These are phyloP conservation scores for Uronychia setigera DNA, from an alignment of 73 alveolate genomes.

Conservation along the genomic window DNA sequence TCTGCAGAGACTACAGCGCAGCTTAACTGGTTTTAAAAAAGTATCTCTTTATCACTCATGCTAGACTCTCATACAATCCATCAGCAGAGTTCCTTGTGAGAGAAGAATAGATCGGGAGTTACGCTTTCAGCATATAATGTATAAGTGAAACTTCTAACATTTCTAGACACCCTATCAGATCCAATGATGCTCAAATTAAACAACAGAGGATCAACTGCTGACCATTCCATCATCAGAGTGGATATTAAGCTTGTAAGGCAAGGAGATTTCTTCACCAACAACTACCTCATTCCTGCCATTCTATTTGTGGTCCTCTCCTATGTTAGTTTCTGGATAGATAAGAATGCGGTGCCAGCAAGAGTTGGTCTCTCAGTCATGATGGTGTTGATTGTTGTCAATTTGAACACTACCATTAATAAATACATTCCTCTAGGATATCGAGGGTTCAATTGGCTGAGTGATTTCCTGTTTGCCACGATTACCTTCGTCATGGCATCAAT, in stretches of 20 bases:
- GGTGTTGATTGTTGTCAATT: neutral
- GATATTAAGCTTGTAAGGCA: neutral
- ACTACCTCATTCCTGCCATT: neutral
- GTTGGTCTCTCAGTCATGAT: neutral
- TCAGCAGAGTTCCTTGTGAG: neutral
- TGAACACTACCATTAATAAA: neutral
- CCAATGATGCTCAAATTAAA: neutral
- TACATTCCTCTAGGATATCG: neutral
- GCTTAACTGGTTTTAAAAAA: too few species aligned
- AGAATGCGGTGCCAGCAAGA: conserved; percentile 19
- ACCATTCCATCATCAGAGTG: neutral
- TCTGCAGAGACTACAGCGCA: neutral
- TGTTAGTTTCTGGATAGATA: conserved; percentile 14
- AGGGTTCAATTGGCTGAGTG: conserved; percentile 5
- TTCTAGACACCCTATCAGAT: too few species aligned
- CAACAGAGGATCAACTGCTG: neutral
- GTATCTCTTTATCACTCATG: too few species aligned
- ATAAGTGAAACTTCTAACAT: too few species aligned
- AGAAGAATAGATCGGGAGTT: neutral
- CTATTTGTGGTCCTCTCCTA: conserved; percentile 13
- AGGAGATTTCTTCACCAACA: neutral
- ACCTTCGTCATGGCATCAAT: neutral
- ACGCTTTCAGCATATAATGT: neutral
- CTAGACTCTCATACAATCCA: neutral
- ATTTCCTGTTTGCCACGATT: neutral